Conservation (phyloP, 768 basidiomycete genomes). For the Chlorophyllum brunneum region DNA sequence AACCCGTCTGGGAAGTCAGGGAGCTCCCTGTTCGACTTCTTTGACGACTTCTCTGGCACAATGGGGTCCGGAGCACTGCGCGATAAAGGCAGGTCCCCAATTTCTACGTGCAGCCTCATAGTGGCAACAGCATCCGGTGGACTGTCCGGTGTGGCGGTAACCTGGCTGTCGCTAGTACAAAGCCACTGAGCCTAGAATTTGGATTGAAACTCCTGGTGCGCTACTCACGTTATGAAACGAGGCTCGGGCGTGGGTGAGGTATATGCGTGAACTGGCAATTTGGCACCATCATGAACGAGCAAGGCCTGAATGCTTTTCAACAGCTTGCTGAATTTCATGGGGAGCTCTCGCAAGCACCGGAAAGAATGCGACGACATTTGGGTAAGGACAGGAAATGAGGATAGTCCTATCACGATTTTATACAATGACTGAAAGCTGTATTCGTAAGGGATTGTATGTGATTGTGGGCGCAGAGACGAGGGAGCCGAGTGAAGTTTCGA, state of each 20-base stretch:
- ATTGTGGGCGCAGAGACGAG: slow-evolving; percentile 5
- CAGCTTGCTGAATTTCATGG: background rate
- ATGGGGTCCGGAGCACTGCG: background rate
- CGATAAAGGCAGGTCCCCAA: background rate
- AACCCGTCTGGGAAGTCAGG: background rate
- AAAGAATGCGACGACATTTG: background rate
- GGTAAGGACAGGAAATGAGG: background rate
- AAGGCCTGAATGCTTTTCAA: no score
- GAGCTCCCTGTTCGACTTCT: background rate
- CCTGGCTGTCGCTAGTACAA: background rate
- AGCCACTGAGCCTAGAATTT: background rate
- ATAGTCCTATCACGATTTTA: background rate
- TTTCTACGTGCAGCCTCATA: background rate
- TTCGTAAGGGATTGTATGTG: slow-evolving; percentile 6
- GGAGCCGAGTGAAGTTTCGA: background rate
- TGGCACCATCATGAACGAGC: no score
- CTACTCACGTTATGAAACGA: background rate
- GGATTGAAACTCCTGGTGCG: background rate
- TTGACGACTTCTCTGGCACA: background rate
- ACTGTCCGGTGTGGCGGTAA: background rate
- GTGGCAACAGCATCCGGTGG: background rate
- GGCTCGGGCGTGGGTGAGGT: no score
- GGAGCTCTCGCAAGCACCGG: background rate
- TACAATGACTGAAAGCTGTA: background rate
- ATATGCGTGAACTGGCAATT: no score